Base-by-base conservation (phyloP, 495 filamentous ascomycete species). In the Mytilinidion resinicola region DNA sequence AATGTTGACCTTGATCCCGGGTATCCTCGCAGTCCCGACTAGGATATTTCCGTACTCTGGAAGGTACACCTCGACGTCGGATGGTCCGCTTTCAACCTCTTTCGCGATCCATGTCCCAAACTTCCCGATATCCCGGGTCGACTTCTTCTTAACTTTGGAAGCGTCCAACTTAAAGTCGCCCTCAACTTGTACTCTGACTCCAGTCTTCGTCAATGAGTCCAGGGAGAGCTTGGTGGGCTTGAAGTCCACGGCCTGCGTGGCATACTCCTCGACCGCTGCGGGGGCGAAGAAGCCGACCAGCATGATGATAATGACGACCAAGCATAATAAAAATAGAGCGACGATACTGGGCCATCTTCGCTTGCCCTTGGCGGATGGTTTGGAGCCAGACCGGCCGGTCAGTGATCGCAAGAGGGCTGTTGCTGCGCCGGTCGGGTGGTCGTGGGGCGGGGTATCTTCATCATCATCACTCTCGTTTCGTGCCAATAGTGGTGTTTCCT, bases 121-220 rank as follows among this genome's bases (percentile, higher is more conserved):
- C 36, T 78, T 79, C 43, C 93, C 93, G 39, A 96, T 65, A 57
- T 85, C 80, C 56, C 90, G 79, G 21, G 93, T 80, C 53, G 82
- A 70, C 33, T 79, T 77, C 57, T 84, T 88, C 62, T 78, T 71
- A 9, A 96, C 89, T 38, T 85, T 82, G 42, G 75, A 76, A 0
- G 85, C 88, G 67, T 96, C 90, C 47, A 98, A 80, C 12, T 75
- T 73, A 56, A 97, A 88, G 15, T 86, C 84, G 1, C 88, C 91
- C 63, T 88, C 83, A 30, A 98, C 76, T 57, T 89, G 84, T 51
- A 87, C 86, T 46, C 76, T 81, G 10, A 96, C 81, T 0, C 93
- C 95, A 51, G 81, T 77, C 7, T 78, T 59, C 0, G 91, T 96
- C 51, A 95, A 85, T 7, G 84, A 88, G 46, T 91, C 86, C 52